These are phyloP conservation scores for Auriscalpium orientale DNA, from an alignment of 768 basidiomycete genomes.

Conservation along the genomic window DNA sequence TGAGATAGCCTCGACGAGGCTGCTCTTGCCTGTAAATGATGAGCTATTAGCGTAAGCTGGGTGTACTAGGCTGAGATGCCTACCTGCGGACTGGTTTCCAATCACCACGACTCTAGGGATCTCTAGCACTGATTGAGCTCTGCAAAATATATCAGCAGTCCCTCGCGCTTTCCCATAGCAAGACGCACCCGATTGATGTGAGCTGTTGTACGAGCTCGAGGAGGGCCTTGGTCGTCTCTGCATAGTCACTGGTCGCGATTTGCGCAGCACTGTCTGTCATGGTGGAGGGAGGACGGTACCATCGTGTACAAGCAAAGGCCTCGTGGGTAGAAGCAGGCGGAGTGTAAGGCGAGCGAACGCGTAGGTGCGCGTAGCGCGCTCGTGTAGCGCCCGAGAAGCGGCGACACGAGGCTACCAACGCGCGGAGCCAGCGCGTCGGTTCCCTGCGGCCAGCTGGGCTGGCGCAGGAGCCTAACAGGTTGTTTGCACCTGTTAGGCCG, in stretches of 20 bases:
- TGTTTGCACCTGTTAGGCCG: too few species aligned
- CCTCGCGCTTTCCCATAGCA: neutral
- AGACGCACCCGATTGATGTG: constrained; percentile 20
- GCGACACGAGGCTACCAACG: too few species aligned
- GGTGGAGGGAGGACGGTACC: too few species aligned
- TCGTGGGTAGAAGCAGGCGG: too few species aligned
- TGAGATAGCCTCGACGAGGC: neutral
- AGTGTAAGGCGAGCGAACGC: too few species aligned
- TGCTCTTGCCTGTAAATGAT: constrained; percentile 3
- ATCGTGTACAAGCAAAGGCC: too few species aligned
- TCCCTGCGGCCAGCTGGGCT: too few species aligned
- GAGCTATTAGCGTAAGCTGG: neutral
- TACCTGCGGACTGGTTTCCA: constrained; percentile 26
- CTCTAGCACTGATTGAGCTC: constrained; percentile 38
- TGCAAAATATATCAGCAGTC: constrained; percentile 2
- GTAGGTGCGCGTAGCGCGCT: too few species aligned
- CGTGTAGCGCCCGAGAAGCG: too few species aligned
- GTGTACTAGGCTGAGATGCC: neutral
- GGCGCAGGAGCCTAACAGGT: too few species aligned
- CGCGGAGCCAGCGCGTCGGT: too few species aligned
- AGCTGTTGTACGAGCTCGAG: constrained; percentile 12
- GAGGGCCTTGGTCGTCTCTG: constrained; percentile 8
- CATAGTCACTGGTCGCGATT: constrained; percentile 1
- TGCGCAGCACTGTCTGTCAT: too few species aligned
- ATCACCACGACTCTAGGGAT: constrained; percentile 40